A percentile compares a stretch with the other conserved stretches of the same genome.
These are phyloP conservation scores for Iberis pinnata DNA, from an alignment of 345 rosid genomes.

Conservation along the genomic window DNA sequence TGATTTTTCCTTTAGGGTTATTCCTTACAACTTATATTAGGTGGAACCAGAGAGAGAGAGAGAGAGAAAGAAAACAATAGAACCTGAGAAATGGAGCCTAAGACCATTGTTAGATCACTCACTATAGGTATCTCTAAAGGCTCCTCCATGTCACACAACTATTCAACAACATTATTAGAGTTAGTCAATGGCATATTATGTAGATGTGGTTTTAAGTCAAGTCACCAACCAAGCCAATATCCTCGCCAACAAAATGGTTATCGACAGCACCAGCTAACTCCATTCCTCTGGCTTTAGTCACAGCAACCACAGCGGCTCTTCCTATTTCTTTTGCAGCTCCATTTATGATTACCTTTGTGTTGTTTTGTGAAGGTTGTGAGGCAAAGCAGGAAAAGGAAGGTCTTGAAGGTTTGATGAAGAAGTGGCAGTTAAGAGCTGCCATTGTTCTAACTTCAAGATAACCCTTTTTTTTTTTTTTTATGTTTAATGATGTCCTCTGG, in stretches of 20 bases:
- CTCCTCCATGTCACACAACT: constrained; percentile 82
- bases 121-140: constrained; percentile 79
- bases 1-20: background rate
- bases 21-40: background rate
- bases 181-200: background rate
- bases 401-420: constrained; percentile 30
- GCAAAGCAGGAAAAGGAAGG: constrained; percentile 50
- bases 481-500: background rate
- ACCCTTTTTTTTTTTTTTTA: background rate
- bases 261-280: constrained; percentile 93
- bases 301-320: constrained; percentile 67
- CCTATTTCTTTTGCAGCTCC: constrained; percentile 97
- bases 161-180: constrained; percentile 10
- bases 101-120: constrained; percentile 78
- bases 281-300: constrained; percentile 87
- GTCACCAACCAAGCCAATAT: constrained; percentile 80
- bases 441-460: constrained; percentile 29
- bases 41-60: constrained; percentile 1
- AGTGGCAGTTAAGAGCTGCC: constrained; percentile 55
- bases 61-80: background rate
- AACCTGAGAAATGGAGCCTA: constrained; percentile 97
- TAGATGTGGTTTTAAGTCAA: background rate
- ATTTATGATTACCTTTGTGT: constrained; percentile 72
- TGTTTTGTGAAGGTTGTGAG: constrained; percentile 63
- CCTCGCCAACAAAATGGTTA: constrained; percentile 67